Base-by-base conservation (phyloP, 805 yeast species). In the Metschnikowia borealis region DNA sequence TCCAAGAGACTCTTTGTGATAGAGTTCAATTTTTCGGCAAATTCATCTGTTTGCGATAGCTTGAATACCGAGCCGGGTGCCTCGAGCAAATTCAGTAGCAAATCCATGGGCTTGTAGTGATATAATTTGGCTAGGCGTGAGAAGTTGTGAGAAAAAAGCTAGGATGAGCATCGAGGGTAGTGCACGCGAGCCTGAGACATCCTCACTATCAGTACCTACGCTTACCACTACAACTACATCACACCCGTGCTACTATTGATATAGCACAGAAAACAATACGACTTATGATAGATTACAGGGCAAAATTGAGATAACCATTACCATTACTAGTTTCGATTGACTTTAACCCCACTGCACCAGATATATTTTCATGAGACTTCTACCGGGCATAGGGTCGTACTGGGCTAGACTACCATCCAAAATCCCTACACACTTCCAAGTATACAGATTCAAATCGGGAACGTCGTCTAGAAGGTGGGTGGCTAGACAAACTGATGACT, bases 401-500 rank as follows among this genome's bases (percentile, higher is more conserved):
- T 39, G 43, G 43, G 23, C 34, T 6, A 29, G 34, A 15, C 34
- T n/a, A 29, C 21, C 43, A n/a, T 13, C 14, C 6, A 26, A 6
- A 26, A 26, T 14, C 26, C 5, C 44, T 15, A 4, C 31, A 38
- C 18, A 11, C 41, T 15, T 13, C 5, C 45, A 14, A 6, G 4
- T 18, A 29, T 7, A 17, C 10, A 52, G 60, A 6, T 31, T 15
- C 33, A 56, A 56, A 42, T 52, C 59, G 3, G 55, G 60, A 5
- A 48, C 58, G 5, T 54, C 60, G 17, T 58, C 61, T 4, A 48
- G 51, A 17, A 47, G 85, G 57, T 92, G 98, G 97, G 66, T 88
- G 2, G 72, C 80, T 23, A 75, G 98, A 48, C 92, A 87, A 54
- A 63, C 69, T 17, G 72, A 68, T 8, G 98, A 92, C 63, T 70